Evolutionary conservation across 306 rosid genomes (phyloP).

Genomic region (Cyamopsis tetragonoloba): DNA sequence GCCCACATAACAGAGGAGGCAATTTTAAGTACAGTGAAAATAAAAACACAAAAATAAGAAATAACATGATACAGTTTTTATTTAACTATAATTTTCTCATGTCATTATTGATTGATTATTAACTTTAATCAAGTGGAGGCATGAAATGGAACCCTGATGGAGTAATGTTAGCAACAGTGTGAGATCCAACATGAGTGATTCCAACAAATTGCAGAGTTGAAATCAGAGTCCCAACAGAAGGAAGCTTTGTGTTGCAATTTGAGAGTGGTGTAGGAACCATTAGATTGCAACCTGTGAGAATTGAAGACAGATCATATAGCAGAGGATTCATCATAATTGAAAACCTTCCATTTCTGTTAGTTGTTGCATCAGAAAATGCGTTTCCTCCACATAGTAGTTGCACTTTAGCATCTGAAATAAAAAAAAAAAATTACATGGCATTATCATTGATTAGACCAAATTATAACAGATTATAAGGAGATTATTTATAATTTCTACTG

Average conservation of each 20-base stretch:
- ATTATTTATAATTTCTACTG: background rate
- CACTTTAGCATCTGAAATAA: conserved; percentile 39
- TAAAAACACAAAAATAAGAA: background rate
- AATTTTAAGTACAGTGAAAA: background rate
- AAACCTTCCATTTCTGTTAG: conserved; percentile 23
- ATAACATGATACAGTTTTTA: conserved; percentile 17
- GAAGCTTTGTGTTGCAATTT: conserved; percentile 28
- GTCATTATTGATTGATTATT: background rate
- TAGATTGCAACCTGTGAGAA: conserved; percentile 24
- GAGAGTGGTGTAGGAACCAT: conserved; percentile 35
- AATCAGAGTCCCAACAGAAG: conserved; percentile 24
- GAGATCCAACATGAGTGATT: conserved; percentile 7
- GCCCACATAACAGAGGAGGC: background rate
- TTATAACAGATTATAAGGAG: background rate
- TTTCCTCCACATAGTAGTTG: conserved; percentile 29
- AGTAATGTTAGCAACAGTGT: conserved; percentile 10
- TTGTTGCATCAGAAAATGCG: conserved; percentile 13
- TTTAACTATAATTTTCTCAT: conserved; percentile 3
- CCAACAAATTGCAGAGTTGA: conserved; percentile 27
- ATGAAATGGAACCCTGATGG: conserved; percentile 33
- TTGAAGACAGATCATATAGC: conserved; percentile 21
- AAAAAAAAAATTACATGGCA: background rate
- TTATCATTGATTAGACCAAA: background rate
- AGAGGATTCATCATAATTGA: conserved; percentile 21
- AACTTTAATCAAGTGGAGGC: background rate